A percentile compares a stretch with the other conserved stretches of the same genome.
Conservation (phyloP, 1,284 basidiomycete species). For the Bothia castanella region DNA sequence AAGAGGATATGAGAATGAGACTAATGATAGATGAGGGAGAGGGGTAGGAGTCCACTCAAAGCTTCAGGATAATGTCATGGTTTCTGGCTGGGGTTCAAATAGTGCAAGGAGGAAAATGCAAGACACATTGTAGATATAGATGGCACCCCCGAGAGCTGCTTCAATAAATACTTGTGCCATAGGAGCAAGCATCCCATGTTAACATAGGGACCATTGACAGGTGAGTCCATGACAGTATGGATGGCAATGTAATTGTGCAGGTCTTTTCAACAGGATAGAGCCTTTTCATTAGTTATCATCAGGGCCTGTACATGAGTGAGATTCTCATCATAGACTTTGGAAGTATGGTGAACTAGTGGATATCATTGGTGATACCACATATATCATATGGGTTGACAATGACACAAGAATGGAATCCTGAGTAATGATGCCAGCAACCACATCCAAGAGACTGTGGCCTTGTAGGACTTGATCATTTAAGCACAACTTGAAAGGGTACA, state of each 20-base stretch:
- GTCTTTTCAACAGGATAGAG: constrained; percentile 76
- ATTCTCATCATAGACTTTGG: neutral
- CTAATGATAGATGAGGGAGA: no score
- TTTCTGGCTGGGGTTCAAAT: constrained; percentile 44
- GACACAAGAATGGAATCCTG: no score
- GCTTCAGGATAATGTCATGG: no score
- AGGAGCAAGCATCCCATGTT: constrained; percentile 53
- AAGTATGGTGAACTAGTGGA: no score
- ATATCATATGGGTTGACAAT: no score
- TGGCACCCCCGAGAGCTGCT: constrained; percentile 73
- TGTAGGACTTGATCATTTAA: no score
- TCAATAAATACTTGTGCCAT: constrained; percentile 58
- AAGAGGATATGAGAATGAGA: no score
- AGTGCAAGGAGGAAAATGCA: constrained; percentile 41
- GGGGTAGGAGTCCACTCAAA: no score
- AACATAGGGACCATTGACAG: constrained; percentile 45
- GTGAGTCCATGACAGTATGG: constrained; percentile 41
- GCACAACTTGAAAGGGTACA: no score
- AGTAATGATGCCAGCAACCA: no score
- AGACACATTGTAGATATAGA: constrained; percentile 60
- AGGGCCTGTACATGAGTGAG: constrained; percentile 45
- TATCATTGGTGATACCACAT: constrained; percentile 43
- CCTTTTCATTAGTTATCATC: constrained; percentile 74
- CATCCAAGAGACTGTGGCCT: no score
- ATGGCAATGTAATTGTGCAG: constrained; percentile 80